Conservation (phyloP, 2,329 filamentous ascomycete genomes). For the Colletotrichum karsti region DNA sequence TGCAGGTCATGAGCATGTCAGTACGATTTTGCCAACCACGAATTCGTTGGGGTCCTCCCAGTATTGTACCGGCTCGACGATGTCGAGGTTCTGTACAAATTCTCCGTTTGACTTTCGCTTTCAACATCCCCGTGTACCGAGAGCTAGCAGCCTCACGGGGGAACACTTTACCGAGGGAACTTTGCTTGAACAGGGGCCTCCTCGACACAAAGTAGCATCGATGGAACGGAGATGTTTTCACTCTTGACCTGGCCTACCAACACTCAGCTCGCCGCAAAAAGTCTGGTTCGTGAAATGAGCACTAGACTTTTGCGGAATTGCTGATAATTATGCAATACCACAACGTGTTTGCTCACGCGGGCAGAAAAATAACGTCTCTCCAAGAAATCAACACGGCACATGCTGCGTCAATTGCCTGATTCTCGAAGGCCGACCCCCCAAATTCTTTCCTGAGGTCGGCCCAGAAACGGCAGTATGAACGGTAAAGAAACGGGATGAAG, state of each 20-base stretch:
- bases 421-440: not conserved
- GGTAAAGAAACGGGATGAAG: not conserved
- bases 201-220: constrained; percentile 8
- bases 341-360: not conserved
- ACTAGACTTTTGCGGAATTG: not conserved
- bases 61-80: no score
- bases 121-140: not conserved
- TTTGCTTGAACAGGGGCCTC: not conserved
- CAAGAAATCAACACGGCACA: not conserved
- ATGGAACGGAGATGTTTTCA: constrained; percentile 9
- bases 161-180: constrained; percentile 18
- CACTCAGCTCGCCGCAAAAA: not conserved
- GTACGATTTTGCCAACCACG: not conserved
- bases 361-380: not conserved
- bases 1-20: not conserved
- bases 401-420: not conserved
- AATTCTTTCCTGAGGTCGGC: no score
- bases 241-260: constrained; percentile 1
- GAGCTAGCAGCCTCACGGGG: not conserved
- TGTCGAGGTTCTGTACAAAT: not conserved
- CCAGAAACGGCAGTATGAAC: not conserved
- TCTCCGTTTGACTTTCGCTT: no score
- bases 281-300: not conserved
- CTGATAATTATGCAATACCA: not conserved
- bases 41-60: no score